Evolutionary conservation across 768 basidiomycete genomes (phyloP).

Genomic region (Boletus rex-veris): DNA sequence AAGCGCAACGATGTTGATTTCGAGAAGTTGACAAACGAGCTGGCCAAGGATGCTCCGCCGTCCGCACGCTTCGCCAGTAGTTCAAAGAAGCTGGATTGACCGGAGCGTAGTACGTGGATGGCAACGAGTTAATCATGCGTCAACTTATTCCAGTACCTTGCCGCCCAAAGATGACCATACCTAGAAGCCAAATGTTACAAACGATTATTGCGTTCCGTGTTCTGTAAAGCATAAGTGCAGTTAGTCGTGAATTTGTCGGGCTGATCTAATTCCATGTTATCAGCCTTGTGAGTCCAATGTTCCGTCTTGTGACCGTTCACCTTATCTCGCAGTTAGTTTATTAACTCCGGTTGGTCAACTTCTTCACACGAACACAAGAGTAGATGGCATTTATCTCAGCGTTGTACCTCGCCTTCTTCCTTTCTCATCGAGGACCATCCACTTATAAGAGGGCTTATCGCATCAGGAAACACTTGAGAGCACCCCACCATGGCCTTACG

Average conservation of each 20-base stretch:
- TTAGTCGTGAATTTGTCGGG: too few relatives aligned
- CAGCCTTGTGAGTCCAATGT: neutral
- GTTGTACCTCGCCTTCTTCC: too few relatives aligned
- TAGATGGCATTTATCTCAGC: too few relatives aligned
- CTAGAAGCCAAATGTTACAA: neutral
- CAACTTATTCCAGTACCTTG: neutral
- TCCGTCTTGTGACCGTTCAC: slow-evolving; percentile 5
- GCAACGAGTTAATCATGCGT: neutral
- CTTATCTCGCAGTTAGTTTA: slow-evolving; percentile 4
- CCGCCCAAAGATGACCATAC: neutral
- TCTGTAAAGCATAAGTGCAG: neutral
- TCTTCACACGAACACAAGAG: slow-evolving; percentile 9
- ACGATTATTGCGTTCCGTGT: neutral
- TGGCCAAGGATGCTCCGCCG: slow-evolving; percentile 17
- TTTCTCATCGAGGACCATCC: too few relatives aligned
- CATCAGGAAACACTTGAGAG: neutral
- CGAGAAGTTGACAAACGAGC: slow-evolving; percentile 25
- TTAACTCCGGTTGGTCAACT: neutral
- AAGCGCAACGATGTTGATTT: slow-evolving; percentile 31
- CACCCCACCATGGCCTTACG: neutral
- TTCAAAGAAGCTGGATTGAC: slow-evolving; percentile 31
- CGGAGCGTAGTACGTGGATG: slow-evolving; percentile 1
- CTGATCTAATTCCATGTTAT: too few relatives aligned
- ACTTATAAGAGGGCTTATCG: slow-evolving; percentile 4
- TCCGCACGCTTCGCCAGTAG: slow-evolving; percentile 20